These are phyloP conservation scores for Colletotrichum ledebouriae DNA, from an alignment of 2,329 filamentous ascomycete species.

Conservation along the genomic window DNA sequence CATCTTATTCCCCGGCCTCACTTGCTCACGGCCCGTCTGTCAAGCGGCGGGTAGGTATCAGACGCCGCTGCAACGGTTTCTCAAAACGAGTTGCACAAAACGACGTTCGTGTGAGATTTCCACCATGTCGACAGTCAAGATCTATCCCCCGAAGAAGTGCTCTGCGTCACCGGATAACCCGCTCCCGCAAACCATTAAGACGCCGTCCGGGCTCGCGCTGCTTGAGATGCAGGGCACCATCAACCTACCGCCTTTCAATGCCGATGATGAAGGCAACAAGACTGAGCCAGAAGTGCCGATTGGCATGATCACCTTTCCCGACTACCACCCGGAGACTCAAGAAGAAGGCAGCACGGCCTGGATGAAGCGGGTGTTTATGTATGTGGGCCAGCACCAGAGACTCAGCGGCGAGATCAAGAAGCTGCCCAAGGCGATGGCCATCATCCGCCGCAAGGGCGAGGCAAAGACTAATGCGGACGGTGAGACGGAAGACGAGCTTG, in stretches of 20 bases:
- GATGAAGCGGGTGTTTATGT: conserved; percentile 93
- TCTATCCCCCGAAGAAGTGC: conserved; percentile 55
- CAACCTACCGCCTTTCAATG: conserved; percentile 72
- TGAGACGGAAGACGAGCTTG: conserved; percentile 71
- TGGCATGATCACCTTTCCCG: conserved; percentile 83
- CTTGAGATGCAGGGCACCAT: conserved; percentile 94
- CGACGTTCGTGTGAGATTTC: background rate
- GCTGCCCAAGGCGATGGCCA: conserved; percentile 80
- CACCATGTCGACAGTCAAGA: conserved; percentile 55
- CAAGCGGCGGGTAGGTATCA: background rate
- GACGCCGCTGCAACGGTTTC: background rate
- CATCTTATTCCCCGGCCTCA: background rate
- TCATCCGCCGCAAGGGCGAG: conserved; percentile 74
- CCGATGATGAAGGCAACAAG: conserved; percentile 49
- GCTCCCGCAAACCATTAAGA: conserved; percentile 86
- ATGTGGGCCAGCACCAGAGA: conserved; percentile 89
- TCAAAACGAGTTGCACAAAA: background rate
- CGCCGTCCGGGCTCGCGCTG: conserved; percentile 88
- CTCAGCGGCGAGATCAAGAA: conserved; percentile 93
- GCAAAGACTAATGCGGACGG: conserved; percentile 35
- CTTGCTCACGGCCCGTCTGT: background rate
- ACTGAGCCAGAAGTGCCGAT: conserved; percentile 61
- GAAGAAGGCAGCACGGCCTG: conserved; percentile 73
- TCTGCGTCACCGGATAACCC: conserved; percentile 58
- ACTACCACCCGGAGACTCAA: conserved; percentile 70